Evolutionary conservation across 495 filamentous ascomycete species (phyloP).

Genomic region (Gamarada debralockiae): DNA sequence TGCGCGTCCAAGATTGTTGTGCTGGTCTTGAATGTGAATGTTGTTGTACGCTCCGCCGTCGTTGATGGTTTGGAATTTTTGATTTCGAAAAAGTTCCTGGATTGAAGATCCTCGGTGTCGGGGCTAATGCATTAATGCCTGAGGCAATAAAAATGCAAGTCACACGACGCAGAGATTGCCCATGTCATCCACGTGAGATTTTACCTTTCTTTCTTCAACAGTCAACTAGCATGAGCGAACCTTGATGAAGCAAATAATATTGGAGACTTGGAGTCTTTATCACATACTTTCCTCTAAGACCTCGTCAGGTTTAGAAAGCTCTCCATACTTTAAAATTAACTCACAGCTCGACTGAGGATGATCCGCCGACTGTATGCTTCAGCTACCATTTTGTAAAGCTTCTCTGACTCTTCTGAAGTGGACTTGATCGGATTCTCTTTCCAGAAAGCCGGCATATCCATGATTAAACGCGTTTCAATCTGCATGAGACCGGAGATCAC

Average conservation of each 20-base stretch:
- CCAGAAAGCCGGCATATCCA: constrained; percentile 1
- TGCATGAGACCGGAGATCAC: constrained; percentile 21
- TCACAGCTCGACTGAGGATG: no score
- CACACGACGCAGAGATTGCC: no score
- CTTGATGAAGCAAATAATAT: no score
- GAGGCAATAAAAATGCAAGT: neutral
- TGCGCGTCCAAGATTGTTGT: constrained; percentile 20
- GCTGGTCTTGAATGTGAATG: constrained; percentile 19
- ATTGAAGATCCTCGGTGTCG: neutral
- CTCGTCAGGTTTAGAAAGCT: no score
- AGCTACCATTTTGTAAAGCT: no score
- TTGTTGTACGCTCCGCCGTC: constrained; percentile 22
- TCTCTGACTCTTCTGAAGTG: constrained; percentile 1
- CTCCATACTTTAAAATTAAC: no score
- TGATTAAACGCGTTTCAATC: constrained; percentile 15
- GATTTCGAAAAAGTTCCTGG: constrained; percentile 2
- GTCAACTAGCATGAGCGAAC: no score
- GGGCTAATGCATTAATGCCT: neutral
- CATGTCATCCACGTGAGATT: no score
- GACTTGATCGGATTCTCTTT: neutral
- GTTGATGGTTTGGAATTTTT: constrained; percentile 10
- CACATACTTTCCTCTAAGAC: no score
- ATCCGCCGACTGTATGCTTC: no score
- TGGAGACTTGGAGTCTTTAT: no score
- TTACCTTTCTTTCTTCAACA: no score